phyloP scores from a whole-genome alignment of 2,329 filamentous ascomycete species.

The Fusarium udum region DNA sequence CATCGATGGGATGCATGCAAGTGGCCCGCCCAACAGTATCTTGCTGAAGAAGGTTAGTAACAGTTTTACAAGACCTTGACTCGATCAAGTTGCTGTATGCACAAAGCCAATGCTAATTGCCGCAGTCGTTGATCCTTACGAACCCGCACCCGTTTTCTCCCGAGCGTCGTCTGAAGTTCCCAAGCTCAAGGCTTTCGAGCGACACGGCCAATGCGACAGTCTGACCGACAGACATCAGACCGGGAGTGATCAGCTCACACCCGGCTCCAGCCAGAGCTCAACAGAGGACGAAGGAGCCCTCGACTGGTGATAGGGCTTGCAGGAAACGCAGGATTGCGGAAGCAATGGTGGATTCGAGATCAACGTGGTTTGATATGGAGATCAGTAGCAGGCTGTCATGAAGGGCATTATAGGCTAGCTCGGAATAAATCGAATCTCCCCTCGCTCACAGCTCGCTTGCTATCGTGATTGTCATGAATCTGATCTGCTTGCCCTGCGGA shows the following conservation, averaged over 20 bases:
- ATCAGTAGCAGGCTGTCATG: rapidly evolving
- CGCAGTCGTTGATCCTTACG: not conserved
- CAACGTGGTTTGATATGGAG: not conserved
- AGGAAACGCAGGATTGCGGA: not conserved
- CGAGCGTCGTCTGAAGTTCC: not conserved
- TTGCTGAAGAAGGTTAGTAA: not conserved
- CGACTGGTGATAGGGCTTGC: not conserved
- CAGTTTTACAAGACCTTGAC: not conserved
- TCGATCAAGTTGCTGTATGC: not conserved
- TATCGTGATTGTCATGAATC: not conserved
- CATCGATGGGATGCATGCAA: not conserved
- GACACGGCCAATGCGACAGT: too few species aligned
- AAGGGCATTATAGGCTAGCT: rapidly evolving
- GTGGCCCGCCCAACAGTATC: not conserved
- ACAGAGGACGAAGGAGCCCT: rapidly evolving
- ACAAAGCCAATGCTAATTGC: not conserved
- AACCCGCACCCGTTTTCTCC: too few species aligned
- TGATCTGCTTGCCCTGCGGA: not conserved
- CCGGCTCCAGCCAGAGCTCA: not conserved
- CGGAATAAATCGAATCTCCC: too few species aligned
- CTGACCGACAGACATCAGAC: rapidly evolving
- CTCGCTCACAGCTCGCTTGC: not conserved
- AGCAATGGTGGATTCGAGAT: not conserved
- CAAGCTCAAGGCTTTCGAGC: not conserved
- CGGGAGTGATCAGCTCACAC: not conserved